Conservation (phyloP, 371 early-diverging fungal species). For the Rhizopus delemar region DNA sequence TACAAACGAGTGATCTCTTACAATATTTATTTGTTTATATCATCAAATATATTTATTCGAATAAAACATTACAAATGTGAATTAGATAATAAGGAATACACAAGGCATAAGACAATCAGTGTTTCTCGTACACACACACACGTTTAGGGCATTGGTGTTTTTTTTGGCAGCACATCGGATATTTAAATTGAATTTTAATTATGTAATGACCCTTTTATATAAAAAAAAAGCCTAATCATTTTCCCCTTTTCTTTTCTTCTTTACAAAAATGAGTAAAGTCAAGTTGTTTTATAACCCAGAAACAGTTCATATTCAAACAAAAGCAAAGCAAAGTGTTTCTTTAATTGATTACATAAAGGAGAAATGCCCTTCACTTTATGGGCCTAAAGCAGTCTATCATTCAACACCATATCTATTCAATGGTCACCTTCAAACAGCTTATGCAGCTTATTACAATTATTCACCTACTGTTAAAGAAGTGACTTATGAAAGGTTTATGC, state of each 20-base stretch:
- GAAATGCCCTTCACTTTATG: constrained; percentile 46
- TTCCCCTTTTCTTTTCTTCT: constrained; percentile 1
- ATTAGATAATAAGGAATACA: too few species aligned
- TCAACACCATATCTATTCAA: constrained; percentile 62
- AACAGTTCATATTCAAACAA: constrained; percentile 13
- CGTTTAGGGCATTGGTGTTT: too few species aligned
- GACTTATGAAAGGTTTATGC: constrained; percentile 55
- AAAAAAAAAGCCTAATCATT: background rate
- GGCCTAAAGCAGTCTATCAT: constrained; percentile 40
- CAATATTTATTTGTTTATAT: too few species aligned
- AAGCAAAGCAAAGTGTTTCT: constrained; percentile 25
- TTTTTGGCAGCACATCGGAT: background rate
- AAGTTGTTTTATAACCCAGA: constrained; percentile 22
- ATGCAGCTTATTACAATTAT: constrained; percentile 55
- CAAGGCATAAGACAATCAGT: too few species aligned
- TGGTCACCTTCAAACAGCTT: constrained; percentile 66
- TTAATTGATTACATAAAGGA: constrained; percentile 41
- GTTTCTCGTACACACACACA: too few species aligned
- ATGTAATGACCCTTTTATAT: background rate
- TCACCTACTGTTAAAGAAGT: constrained; percentile 39
- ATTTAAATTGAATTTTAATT: background rate
- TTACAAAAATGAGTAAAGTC: constrained; percentile 28
- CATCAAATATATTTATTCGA: too few species aligned
- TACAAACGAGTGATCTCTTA: too few species aligned
- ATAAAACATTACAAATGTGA: too few species aligned